A percentile compares a stretch with the other conserved stretches of the same genome.
Evolutionary conservation across 192 early-diverging fungal species (phyloP).

Genomic region (Entophlyctis luteolus): DNA sequence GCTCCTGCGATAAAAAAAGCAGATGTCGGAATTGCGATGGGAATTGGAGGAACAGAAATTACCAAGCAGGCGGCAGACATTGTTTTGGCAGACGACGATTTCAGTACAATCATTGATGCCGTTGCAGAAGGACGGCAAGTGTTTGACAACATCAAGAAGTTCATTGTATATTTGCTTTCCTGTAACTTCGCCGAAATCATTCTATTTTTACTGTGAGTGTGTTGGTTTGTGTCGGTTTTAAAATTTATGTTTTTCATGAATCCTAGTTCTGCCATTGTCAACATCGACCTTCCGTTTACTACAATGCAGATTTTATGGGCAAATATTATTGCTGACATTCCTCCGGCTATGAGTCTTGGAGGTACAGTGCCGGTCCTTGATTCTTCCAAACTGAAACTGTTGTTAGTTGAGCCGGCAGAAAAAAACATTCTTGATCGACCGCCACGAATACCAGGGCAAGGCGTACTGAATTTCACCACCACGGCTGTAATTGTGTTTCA

Average conservation of each 20-base stretch:
- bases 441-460: constrained; percentile 71
- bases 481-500: constrained; percentile 68
- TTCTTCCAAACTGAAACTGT: background rate
- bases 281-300: constrained; percentile 82
- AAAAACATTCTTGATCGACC: constrained; percentile 76
- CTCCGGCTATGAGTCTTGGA: constrained; percentile 90
- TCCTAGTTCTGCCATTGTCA: constrained; percentile 58
- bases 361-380: constrained; percentile 21
- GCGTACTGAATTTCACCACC: constrained; percentile 66
- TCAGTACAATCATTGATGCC: constrained; percentile 90
- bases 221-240: constrained; percentile 25
- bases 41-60: constrained; percentile 90
- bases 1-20: constrained; percentile 94
- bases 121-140: constrained; percentile 90
- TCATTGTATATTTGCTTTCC: constrained; percentile 88
- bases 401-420: constrained; percentile 71
- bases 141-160: constrained; percentile 98
- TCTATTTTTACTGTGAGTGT: constrained; percentile 71
- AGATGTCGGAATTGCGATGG: constrained; percentile 97
- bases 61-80: constrained; percentile 99
- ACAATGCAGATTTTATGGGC: constrained; percentile 95
- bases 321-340: constrained; percentile 96
- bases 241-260: constrained; percentile 22
- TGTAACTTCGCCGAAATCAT: constrained; percentile 96
- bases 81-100: constrained; percentile 91